Evolutionary conservation across 139 green algal genomes (phyloP).

Genomic region (Haematococcus lacustris): DNA sequence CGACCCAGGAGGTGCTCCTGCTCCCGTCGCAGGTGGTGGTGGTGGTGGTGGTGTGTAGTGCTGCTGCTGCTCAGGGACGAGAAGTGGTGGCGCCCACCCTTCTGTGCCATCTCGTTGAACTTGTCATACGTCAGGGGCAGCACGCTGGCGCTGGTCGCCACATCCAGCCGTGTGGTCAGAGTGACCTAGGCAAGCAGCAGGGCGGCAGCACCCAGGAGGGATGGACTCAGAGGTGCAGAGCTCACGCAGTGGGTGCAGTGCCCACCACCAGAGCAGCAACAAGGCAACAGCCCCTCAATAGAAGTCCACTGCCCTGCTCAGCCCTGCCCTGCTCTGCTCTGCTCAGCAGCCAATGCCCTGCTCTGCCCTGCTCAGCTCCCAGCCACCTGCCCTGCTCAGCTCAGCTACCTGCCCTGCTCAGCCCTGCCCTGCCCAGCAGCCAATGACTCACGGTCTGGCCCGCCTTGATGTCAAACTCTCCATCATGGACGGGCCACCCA

Average conservation of each 20-base stretch:
- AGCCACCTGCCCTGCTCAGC: background rate
- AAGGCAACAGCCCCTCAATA: background rate
- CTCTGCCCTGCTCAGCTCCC: background rate
- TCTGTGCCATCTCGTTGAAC: conserved; percentile 62
- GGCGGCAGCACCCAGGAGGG: background rate
- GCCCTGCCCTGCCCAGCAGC: background rate
- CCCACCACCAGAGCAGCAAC: too few species aligned
- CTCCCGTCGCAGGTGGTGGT: too few species aligned
- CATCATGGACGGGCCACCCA: conserved; percentile 67
- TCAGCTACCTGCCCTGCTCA: background rate
- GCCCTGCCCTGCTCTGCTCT: background rate
- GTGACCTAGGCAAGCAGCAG: conserved; percentile 5
- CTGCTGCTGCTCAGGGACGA: too few species aligned
- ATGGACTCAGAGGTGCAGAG: too few species aligned
- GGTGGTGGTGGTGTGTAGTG: too few species aligned
- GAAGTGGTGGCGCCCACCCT: too few species aligned
- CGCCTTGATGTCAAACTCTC: conserved; percentile 26
- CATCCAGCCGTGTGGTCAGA: conserved; percentile 24
- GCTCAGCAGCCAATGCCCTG: background rate
- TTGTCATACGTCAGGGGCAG: conserved; percentile 78
- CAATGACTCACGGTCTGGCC: conserved; percentile 35
- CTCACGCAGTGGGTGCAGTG: background rate
- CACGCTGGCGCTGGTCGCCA: conserved; percentile 31
- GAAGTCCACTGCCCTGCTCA: background rate
- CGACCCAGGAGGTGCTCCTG: too few species aligned